A percentile compares a stretch with the other conserved stretches of the same genome.
These are phyloP conservation scores for Paxillus rubicundulus DNA, from an alignment of 768 basidiomycete genomes.

Conservation along the genomic window DNA sequence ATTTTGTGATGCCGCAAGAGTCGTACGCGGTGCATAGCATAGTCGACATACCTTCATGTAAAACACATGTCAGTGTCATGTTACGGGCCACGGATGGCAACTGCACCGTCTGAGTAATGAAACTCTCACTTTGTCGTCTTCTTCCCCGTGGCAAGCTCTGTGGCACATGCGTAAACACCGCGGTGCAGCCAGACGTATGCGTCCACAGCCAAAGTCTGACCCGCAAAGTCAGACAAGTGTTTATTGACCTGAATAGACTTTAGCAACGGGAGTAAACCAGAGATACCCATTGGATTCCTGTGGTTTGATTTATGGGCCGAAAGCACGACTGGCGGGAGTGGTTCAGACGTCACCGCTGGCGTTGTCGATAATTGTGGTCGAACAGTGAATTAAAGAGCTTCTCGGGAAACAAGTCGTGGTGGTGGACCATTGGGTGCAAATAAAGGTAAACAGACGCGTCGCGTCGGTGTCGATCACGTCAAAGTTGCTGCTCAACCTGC, in stretches of 20 bases:
- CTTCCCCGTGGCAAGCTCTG: conserved; percentile 84
- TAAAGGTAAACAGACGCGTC: conserved; percentile 31
- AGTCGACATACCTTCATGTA: conserved; percentile 82
- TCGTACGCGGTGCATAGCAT: conserved; percentile 89
- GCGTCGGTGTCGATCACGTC: conserved; percentile 11
- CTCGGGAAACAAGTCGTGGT: background rate
- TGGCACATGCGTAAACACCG: conserved; percentile 86
- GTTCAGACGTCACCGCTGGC: conserved; percentile 4
- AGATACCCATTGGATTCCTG: conserved; percentile 77
- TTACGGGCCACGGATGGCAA: too few species aligned
- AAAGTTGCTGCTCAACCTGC: too few species aligned
- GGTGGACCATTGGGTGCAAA: conserved; percentile 16
- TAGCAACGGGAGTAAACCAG: conserved; percentile 84
- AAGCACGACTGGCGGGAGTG: conserved; percentile 3
- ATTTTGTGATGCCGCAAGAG: conserved; percentile 83
- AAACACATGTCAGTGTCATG: conserved; percentile 4
- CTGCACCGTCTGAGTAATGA: background rate
- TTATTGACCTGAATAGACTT: conserved; percentile 82
- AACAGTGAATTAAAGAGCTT: background rate
- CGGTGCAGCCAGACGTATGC: conserved; percentile 94
- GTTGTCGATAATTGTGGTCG: background rate
- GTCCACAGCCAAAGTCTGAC: conserved; percentile 87
- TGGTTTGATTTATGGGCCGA: background rate
- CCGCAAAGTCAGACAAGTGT: conserved; percentile 78
- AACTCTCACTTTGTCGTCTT: conserved; percentile 73